Percentiles rank a stretch among this genome's conserved stretches.
phyloP scores from a whole-genome alignment of 441 rosid genomes.

The Cnidoscolus chayamansa region DNA sequence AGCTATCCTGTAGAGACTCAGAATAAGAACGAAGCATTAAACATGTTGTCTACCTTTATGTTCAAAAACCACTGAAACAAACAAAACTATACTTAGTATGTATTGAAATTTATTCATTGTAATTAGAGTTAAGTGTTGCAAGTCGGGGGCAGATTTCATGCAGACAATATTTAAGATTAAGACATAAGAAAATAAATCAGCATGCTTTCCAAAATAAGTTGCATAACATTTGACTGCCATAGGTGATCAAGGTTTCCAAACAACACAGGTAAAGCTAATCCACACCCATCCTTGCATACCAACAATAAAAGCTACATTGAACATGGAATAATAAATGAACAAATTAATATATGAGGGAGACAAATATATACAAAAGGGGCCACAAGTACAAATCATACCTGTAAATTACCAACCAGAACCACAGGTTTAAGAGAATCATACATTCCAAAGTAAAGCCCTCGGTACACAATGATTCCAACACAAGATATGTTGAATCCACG shows the following conservation, averaged over 20 bases:
- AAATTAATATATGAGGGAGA: too few species aligned
- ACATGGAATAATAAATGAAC: neutral
- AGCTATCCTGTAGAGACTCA: conserved; percentile 60
- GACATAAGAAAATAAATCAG: neutral
- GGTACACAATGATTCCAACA: conserved; percentile 77
- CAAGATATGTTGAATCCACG: conserved; percentile 88
- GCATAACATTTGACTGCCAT: neutral
- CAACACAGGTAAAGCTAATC: neutral
- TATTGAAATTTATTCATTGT: neutral
- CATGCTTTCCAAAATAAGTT: neutral
- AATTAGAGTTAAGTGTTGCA: neutral
- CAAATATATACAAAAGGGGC: neutral
- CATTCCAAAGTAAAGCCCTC: conserved; percentile 92
- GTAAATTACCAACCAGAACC: conserved; percentile 57
- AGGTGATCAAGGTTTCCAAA: neutral
- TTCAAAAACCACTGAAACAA: neutral
- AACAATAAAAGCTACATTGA: neutral
- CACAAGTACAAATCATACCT: conserved; percentile 40
- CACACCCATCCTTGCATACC: neutral
- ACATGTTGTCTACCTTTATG: too few species aligned
- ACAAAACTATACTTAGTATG: neutral
- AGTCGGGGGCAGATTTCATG: neutral
- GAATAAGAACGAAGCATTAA: neutral
- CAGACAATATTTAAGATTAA: neutral
- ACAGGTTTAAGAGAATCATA: conserved; percentile 93